A percentile compares a stretch with the other conserved stretches of the same genome.
These are phyloP conservation scores for Hippophae gyantsensis DNA, from an alignment of 306 rosid species.

Conservation along the genomic window DNA sequence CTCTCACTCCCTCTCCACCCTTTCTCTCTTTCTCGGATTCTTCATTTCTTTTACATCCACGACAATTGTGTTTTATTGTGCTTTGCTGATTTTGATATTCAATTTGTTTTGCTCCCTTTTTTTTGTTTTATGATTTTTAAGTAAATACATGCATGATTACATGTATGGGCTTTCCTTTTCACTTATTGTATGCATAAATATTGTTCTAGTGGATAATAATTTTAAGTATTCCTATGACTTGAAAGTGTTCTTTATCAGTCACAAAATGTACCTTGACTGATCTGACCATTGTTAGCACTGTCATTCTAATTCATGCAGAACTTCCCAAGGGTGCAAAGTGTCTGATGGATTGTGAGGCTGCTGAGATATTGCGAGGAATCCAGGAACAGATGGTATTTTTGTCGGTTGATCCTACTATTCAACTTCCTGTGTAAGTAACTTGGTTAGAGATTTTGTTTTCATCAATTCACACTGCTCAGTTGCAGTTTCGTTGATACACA, in stretches of 20 bases:
- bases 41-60: no score
- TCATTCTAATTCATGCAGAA: constrained; percentile 35
- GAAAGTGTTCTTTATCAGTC: background rate
- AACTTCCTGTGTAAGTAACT: constrained; percentile 55
- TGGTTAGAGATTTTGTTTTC: constrained; percentile 6
- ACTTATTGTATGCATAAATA: no score
- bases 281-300: background rate
- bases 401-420: constrained; percentile 67
- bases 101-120: no score
- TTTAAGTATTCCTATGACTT: background rate
- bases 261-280: background rate
- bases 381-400: constrained; percentile 57
- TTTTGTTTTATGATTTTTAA: no score
- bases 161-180: no score
- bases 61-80: no score
- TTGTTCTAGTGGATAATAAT: no score
- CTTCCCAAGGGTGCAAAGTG: constrained; percentile 62
- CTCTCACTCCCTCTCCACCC: no score
- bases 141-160: no score
- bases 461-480: constrained; percentile 8
- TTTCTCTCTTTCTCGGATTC: no score
- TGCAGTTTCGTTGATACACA: background rate
- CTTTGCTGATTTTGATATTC: no score
- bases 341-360: constrained; percentile 83
- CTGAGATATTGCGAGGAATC: constrained; percentile 51